Conservation (phyloP, 1,284 basidiomycete genomes). For the Moesziomyces parantarcticus region DNA sequence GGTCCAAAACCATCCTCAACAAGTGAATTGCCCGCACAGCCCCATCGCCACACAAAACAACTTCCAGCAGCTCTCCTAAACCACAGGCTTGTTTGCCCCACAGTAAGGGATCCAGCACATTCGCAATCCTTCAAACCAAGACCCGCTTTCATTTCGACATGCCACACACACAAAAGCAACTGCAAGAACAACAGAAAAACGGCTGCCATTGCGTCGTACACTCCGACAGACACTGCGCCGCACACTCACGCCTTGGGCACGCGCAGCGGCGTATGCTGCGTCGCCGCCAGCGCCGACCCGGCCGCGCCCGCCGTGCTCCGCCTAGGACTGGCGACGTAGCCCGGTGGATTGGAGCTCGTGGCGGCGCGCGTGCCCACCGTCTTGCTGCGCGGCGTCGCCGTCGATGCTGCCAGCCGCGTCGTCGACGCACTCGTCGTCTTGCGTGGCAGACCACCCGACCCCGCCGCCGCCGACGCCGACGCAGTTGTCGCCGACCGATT, state of each 20-base stretch:
- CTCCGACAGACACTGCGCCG: not conserved
- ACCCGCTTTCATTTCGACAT: too few species aligned
- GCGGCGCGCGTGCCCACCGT: conserved; percentile 6
- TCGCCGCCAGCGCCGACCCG: not conserved
- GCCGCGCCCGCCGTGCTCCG: conserved; percentile 24
- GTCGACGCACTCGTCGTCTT: conserved; percentile 2
- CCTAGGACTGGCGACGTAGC: conserved; percentile 17
- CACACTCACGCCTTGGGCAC: conserved; percentile 11
- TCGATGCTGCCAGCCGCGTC: not conserved
- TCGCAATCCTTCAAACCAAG: too few species aligned
- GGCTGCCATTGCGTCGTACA: too few species aligned
- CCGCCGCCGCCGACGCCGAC: not conserved
- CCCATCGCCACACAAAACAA: too few species aligned
- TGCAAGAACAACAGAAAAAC: too few species aligned
- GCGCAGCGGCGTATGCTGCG: conserved; percentile 19
- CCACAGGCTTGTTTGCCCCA: too few species aligned
- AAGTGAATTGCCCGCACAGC: too few species aligned
- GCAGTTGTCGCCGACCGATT: not conserved
- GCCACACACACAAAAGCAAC: too few species aligned
- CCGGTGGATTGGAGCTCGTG: not conserved
- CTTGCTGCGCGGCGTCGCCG: conserved; percentile 15
- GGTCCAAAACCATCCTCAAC: too few species aligned
- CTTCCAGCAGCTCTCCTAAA: too few species aligned
- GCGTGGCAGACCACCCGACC: conserved; percentile 4
- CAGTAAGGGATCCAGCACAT: too few species aligned